A percentile compares a stretch with the other conserved stretches of the same genome.
These are phyloP conservation scores for Fusarium oxysporum DNA, from an alignment of 2,329 filamentous ascomycete genomes.

Conservation along the genomic window DNA sequence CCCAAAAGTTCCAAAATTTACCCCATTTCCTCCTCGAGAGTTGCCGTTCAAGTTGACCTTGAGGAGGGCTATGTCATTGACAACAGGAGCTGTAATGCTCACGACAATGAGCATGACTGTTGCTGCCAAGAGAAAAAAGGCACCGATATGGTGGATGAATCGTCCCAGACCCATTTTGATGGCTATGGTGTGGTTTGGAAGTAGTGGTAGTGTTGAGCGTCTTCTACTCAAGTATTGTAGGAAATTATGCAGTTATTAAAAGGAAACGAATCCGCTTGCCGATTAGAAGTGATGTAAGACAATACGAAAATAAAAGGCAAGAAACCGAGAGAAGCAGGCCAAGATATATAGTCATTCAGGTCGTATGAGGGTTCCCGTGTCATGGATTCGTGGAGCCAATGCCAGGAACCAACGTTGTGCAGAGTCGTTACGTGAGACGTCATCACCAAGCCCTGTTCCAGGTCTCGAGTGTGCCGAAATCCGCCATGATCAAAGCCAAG, in stretches of 20 bases:
- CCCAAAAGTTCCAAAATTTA: conserved; percentile 71
- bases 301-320: conserved; percentile 11
- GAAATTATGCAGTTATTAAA: not conserved
- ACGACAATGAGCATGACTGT: conserved; percentile 68
- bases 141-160: conserved; percentile 68
- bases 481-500: conserved; percentile 32
- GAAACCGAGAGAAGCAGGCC: conserved; percentile 12
- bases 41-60: conserved; percentile 60
- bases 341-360: conserved; percentile 25
- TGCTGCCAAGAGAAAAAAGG: conserved; percentile 66
- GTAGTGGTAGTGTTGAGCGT: not conserved
- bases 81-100: conserved; percentile 69
- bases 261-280: not conserved
- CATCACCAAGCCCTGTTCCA: conserved; percentile 39
- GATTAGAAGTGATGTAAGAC: not conserved
- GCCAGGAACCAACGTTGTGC: conserved; percentile 30
- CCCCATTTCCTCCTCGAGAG: conserved; percentile 51
- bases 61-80: conserved; percentile 65
- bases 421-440: conserved; percentile 40
- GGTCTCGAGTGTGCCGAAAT: conserved; percentile 23
- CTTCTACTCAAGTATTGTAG: not conserved
- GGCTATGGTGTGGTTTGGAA: not conserved
- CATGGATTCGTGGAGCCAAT: conserved; percentile 3
- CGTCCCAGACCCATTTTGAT: conserved; percentile 60
- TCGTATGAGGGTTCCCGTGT: conserved; percentile 5